Evolutionary conservation across 73 alveolate species (phyloP).

Genomic region (Paramecium caudatum): DNA sequence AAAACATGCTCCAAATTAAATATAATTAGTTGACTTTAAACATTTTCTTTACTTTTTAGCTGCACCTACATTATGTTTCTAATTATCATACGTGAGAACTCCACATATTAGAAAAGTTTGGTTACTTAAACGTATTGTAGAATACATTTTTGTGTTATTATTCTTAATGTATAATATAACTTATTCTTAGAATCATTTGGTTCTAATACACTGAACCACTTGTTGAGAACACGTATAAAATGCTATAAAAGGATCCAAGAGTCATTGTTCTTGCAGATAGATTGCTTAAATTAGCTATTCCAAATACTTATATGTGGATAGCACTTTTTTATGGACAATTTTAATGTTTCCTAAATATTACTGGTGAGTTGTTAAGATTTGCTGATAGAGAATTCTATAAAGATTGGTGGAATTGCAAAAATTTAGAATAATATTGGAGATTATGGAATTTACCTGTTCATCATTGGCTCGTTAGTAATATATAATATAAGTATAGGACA

Average conservation of each 20-base stretch:
- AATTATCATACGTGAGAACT: slow-evolving; percentile 82
- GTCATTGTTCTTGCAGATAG: slow-evolving; percentile 67
- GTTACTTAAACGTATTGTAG: slow-evolving; percentile 76
- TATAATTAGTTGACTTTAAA: slow-evolving; percentile 28
- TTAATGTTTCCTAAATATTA: slow-evolving; percentile 86
- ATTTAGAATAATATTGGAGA: slow-evolving; percentile 81
- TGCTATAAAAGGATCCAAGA: slow-evolving; percentile 66
- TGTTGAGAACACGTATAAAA: slow-evolving; percentile 67
- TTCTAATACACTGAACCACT: slow-evolving; percentile 74
- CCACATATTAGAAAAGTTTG: slow-evolving; percentile 73
- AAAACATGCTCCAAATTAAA: slow-evolving; percentile 35
- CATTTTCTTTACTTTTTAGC: slow-evolving; percentile 68
- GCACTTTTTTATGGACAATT: slow-evolving; percentile 86
- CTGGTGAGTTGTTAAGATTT: slow-evolving; percentile 86
- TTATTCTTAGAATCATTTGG: slow-evolving; percentile 64
- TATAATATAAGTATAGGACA: slow-evolving; percentile 77
- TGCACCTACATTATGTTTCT: slow-evolving; percentile 89
- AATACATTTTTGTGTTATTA: slow-evolving; percentile 56
- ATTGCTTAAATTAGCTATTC: slow-evolving; percentile 79
- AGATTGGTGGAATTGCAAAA: slow-evolving; percentile 85
- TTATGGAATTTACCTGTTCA: slow-evolving; percentile 94
- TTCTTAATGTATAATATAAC: slow-evolving; percentile 62
- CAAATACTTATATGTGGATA: slow-evolving; percentile 90
- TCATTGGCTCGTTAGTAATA: slow-evolving; percentile 80
- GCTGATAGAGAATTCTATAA: slow-evolving; percentile 92